phyloP scores from a whole-genome alignment of 495 filamentous ascomycete genomes.

The Alectoria sarmentosa region DNA sequence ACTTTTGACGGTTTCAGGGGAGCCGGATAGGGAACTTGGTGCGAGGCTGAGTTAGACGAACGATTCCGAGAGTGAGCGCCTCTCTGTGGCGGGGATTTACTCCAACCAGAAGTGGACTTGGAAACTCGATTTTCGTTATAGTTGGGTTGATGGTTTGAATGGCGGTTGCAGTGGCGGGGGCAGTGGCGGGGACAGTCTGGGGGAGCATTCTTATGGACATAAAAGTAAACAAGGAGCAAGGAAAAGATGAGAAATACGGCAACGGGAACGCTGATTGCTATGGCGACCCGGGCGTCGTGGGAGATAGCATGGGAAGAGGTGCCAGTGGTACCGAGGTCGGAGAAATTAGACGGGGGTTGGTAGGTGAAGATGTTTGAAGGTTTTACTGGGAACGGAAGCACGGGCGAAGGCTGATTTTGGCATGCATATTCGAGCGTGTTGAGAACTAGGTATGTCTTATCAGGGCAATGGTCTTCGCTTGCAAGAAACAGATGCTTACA shows the following conservation, averaged over 20 bases:
- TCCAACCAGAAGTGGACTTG: constrained; percentile 13
- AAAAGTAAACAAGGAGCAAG: constrained; percentile 21
- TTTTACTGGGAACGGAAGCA: constrained; percentile 35
- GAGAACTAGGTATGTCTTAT: constrained; percentile 34
- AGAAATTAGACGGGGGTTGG: constrained; percentile 35
- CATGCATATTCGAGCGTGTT: constrained; percentile 46
- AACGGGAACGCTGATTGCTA: constrained; percentile 43
- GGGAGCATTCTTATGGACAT: constrained; percentile 13
- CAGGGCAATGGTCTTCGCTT: constrained; percentile 3
- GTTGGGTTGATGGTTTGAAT: constrained; percentile 8
- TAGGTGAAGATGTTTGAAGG: constrained; percentile 41
- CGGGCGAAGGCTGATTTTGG: constrained; percentile 34
- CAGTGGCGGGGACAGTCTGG: not conserved
- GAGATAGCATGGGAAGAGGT: constrained; percentile 23
- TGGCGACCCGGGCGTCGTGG: constrained; percentile 31
- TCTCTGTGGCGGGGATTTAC: constrained; percentile 3
- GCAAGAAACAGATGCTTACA: constrained; percentile 33
- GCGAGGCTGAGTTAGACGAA: constrained; percentile 3
- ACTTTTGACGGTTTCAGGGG: constrained; percentile 16
- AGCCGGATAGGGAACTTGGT: constrained; percentile 3
- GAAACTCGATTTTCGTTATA: constrained; percentile 18
- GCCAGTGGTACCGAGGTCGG: constrained; percentile 27
- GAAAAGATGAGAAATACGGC: constrained; percentile 36
- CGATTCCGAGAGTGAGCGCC: constrained; percentile 6
- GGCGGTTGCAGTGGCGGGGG: constrained; percentile 9